Evolutionary conservation across 768 basidiomycete species (phyloP).

Genomic region (Rhodotorula paludigena): DNA sequence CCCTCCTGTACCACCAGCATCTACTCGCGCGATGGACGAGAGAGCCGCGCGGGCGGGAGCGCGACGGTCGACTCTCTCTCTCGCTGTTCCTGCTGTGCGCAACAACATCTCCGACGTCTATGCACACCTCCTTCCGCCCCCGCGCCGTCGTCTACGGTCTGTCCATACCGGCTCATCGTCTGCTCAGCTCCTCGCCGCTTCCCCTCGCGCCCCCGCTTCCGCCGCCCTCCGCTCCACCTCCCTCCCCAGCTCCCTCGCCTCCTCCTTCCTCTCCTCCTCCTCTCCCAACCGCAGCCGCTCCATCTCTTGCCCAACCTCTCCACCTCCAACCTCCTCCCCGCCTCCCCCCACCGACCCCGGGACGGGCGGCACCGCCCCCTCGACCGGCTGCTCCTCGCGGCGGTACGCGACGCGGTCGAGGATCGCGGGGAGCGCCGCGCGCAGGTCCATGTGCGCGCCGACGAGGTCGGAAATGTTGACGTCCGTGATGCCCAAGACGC

Average conservation of each 20-base stretch:
- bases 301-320: background rate
- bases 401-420: conserved; percentile 11
- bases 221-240: background rate
- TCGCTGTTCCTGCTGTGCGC: background rate
- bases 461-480: conserved; percentile 16
- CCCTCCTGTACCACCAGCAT: too few relatives aligned
- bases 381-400: background rate
- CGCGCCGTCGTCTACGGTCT: too few relatives aligned
- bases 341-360: too few relatives aligned
- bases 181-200: too few relatives aligned
- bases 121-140: background rate
- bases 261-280: background rate
- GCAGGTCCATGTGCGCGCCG: conserved; percentile 18
- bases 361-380: background rate
- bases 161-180: too few relatives aligned
- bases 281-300: background rate
- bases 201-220: too few relatives aligned
- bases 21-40: too few relatives aligned
- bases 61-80: too few relatives aligned
- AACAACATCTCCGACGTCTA: background rate
- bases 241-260: background rate
- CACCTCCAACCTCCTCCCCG: too few relatives aligned
- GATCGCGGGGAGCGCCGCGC: conserved; percentile 5
- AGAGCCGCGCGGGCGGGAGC: too few relatives aligned
- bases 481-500: conserved; percentile 22